Conservation (phyloP, 129 eudicot genomes). For the Lonicera japonica region DNA sequence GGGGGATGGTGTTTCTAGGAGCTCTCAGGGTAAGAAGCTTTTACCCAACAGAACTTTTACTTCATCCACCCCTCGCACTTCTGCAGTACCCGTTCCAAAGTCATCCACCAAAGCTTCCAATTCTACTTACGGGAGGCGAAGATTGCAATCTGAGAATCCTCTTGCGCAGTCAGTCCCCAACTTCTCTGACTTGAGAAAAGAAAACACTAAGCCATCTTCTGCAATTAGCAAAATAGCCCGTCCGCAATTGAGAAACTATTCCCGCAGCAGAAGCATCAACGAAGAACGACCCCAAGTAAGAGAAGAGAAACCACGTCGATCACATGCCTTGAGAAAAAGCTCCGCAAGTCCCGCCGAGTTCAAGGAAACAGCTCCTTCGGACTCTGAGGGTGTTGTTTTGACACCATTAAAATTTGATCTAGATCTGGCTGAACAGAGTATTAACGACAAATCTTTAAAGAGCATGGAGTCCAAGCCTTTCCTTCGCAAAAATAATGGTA, state of each 20-base stretch:
- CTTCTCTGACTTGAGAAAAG: conserved; percentile 84
- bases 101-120: conserved; percentile 47
- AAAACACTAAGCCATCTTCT: conserved; percentile 75
- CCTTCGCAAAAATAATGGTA: conserved; percentile 28
- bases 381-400: conserved; percentile 38
- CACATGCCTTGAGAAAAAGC: conserved; percentile 50
- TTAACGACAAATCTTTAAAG: conserved; percentile 13
- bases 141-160: conserved; percentile 68
- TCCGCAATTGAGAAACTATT: conserved; percentile 55
- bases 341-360: conserved; percentile 35
- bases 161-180: conserved; percentile 87
- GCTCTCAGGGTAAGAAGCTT: conserved; percentile 44
- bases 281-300: conserved; percentile 57
- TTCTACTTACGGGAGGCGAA: conserved; percentile 55
- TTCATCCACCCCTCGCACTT: conserved; percentile 62
- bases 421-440: conserved; percentile 30
- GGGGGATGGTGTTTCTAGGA: conserved; percentile 34
- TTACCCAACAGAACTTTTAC: conserved; percentile 38
- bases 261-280: conserved; percentile 65
- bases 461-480: conserved; percentile 30
- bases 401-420: conserved; percentile 30
- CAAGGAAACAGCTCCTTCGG: conserved; percentile 26
- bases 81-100: conserved; percentile 37
- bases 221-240: conserved; percentile 54
- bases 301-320: conserved; percentile 64